These are phyloP conservation scores for Malus hybrid DNA, from an alignment of 331 rosid species.

Conservation along the genomic window DNA sequence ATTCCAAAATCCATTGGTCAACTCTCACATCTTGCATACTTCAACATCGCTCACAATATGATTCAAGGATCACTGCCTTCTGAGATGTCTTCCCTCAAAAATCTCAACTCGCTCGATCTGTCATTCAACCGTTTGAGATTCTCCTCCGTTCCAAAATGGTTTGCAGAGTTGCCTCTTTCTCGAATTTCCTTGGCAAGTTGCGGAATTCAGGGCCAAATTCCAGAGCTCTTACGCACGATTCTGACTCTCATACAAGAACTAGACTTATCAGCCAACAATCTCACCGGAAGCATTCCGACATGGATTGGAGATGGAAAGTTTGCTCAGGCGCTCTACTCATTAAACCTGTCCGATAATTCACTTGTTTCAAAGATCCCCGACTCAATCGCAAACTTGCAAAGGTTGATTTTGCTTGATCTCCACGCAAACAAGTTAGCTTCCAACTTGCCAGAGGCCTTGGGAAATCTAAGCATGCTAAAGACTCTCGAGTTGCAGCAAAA, in stretches of 20 bases:
- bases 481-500: constrained; percentile 57
- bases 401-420: constrained; percentile 53
- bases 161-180: constrained; percentile 39
- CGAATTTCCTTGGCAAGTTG: constrained; percentile 52
- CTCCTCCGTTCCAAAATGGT: constrained; percentile 46
- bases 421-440: constrained; percentile 50
- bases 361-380: constrained; percentile 46
- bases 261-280: constrained; percentile 54
- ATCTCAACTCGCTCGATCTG: constrained; percentile 49
- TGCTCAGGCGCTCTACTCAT: constrained; percentile 28
- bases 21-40: constrained; percentile 47
- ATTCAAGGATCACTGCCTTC: constrained; percentile 57
- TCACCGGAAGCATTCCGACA: constrained; percentile 50
- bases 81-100: constrained; percentile 55
- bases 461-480: constrained; percentile 40
- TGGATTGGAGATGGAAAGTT: constrained; percentile 64
- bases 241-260: constrained; percentile 46
- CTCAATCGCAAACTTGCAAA: constrained; percentile 32
- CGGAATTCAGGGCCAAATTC: constrained; percentile 53
- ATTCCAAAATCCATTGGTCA: constrained; percentile 52
- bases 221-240: constrained; percentile 22
- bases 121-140: constrained; percentile 58
- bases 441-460: constrained; percentile 44
- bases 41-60: constrained; percentile 40
- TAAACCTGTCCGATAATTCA: constrained; percentile 59